Base-by-base conservation (phyloP, 2,329 filamentous ascomycete genomes). In the Diaporthe citrichinensis region DNA sequence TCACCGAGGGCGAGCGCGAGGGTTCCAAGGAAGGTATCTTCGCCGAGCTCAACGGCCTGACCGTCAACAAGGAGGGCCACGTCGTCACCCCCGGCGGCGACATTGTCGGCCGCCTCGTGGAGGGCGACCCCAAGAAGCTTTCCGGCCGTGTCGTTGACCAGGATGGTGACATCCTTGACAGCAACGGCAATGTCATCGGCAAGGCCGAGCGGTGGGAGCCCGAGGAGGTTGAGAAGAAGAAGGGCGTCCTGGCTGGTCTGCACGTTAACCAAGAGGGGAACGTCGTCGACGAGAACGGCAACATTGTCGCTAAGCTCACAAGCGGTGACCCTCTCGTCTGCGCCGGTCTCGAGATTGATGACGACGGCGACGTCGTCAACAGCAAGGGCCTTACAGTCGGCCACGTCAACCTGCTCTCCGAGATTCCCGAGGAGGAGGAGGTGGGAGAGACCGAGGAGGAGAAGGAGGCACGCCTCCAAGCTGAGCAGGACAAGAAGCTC, bases 81-180 rank as follows among this genome's bases (percentile, higher is more conserved):
- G 87, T 94, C 55, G 89, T 93, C 57, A 93, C 93, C 12, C 86
- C 88, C 0, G 87, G 90, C 68, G 94, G 93, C 49, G 91, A 94
- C 77, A 88, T 94, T 34, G 94, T 97, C 65, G 95, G 95, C 31
- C 88, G 92, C 57, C 88, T 96, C 53, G 87, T 90, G 4, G 90
- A 92, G 62, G 95, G 94, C 3, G 93, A 97, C 73, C 83, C 89
- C 49, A 95, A 95, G 88, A 86, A 88, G 71, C 89, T 97, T 1
- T 90, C 92, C 51, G 95, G 95, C 23, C 93, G 94, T 62, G 80
- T 87, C 12, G 94, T 97, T 25, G 95, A 97, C 74, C 92, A 95
- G 77, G 94, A 97, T 78, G 95, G 95, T 51, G 94, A 97, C 74
- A 92, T 97, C 44, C 88, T 94, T 74, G 95, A 97, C 86, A 92